phyloP scores from a whole-genome alignment of 2,329 filamentous ascomycete genomes.

The Diaporthe caulivora region DNA sequence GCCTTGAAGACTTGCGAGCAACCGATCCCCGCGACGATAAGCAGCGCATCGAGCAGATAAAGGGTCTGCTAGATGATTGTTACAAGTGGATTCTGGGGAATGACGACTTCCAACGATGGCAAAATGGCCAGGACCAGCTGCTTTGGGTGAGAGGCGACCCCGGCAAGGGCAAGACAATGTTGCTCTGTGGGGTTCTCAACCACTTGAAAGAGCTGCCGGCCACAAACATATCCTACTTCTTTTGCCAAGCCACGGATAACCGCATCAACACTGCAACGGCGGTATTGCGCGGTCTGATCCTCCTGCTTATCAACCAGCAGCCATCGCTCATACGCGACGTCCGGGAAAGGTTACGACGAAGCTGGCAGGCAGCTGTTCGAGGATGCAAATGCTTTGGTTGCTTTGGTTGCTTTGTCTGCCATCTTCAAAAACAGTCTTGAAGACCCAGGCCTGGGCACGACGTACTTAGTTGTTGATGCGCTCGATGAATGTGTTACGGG shows the following conservation, averaged over 20 bases:
- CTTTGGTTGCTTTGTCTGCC: background rate
- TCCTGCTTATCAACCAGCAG: background rate
- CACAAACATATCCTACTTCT: background rate
- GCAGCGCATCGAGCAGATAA: background rate
- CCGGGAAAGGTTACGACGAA: background rate
- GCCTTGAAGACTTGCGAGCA: background rate
- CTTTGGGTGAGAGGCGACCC: background rate
- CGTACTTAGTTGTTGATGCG: background rate
- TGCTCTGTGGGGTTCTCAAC: background rate
- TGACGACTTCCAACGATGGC: background rate
- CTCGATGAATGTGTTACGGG: no score
- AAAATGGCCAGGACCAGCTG: background rate
- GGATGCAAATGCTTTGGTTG: background rate
- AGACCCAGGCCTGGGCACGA: background rate
- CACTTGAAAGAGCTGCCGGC: fast-evolving
- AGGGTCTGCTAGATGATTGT: background rate
- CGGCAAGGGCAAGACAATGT: no score
- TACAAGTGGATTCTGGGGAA: background rate
- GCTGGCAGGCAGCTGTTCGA: no score
- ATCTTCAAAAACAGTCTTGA: background rate
- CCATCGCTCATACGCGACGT: background rate
- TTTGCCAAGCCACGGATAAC: background rate
- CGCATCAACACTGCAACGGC: background rate
- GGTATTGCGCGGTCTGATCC: no score
- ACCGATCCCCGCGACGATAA: background rate